A percentile compares a stretch with the other conserved stretches of the same genome.
Conservation (phyloP, 148 eudicot genomes). For the Chenopodium suecicum region DNA sequence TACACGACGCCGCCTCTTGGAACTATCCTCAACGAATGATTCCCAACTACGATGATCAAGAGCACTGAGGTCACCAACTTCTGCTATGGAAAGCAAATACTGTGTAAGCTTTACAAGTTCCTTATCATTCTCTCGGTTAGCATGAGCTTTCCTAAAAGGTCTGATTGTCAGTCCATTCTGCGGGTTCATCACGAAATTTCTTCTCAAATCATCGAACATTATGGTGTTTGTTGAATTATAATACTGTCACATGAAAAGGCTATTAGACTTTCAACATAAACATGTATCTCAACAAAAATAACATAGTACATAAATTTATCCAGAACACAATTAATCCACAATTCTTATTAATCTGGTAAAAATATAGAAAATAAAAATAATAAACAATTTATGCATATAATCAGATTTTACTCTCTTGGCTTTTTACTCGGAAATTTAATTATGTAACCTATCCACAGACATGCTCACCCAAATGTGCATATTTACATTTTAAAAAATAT, state of each 20-base stretch:
- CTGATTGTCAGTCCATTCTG: slow-evolving; percentile 83
- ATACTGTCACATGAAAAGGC: slow-evolving; percentile 48
- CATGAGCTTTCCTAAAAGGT: slow-evolving; percentile 92
- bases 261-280: neutral
- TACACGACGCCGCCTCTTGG: slow-evolving; percentile 67
- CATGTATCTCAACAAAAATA: neutral
- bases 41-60: slow-evolving; percentile 87
- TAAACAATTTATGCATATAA: too few relatives aligned
- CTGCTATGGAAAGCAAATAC: slow-evolving; percentile 87
- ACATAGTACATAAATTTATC: neutral
- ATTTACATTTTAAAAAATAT: neutral
- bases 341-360: neutral
- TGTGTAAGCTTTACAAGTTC: slow-evolving; percentile 94
- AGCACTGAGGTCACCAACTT: slow-evolving; percentile 71
- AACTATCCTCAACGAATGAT: slow-evolving; percentile 49
- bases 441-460: too few relatives aligned
- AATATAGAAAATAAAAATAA: too few relatives aligned
- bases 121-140: slow-evolving; percentile 65
- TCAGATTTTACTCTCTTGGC: too few relatives aligned
- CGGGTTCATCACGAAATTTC: slow-evolving; percentile 98
- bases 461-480: neutral
- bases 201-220: slow-evolving; percentile 90
- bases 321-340: neutral
- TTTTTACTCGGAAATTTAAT: too few relatives aligned
- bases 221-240: slow-evolving; percentile 86